Evolutionary conservation across 768 basidiomycete genomes (phyloP).

Genomic region (Crepidotus variabilis): DNA sequence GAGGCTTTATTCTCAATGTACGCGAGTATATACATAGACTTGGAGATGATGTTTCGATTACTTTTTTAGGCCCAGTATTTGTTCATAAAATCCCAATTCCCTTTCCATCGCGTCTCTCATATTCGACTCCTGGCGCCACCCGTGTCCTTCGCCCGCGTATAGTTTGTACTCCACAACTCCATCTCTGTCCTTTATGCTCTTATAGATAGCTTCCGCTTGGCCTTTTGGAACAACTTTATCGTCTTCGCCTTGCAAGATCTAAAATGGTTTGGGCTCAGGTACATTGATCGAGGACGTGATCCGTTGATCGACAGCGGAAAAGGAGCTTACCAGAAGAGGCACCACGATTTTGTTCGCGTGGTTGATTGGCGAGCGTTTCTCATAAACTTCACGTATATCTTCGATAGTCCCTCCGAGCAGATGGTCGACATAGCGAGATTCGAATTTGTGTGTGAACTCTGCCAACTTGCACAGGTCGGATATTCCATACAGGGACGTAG

Average conservation of each 20-base stretch:
- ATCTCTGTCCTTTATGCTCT: slow-evolving; percentile 43
- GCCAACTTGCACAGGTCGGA: slow-evolving; percentile 56
- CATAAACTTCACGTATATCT: slow-evolving; percentile 55
- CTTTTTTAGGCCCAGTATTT: slow-evolving; percentile 30
- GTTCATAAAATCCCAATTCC: slow-evolving; percentile 52
- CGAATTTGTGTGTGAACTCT: slow-evolving; percentile 71
- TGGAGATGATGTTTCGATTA: no score
- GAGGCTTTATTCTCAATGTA: no score
- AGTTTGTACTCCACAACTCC: slow-evolving; percentile 56
- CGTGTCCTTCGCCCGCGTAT: slow-evolving; percentile 66
- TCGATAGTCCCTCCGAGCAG: slow-evolving; percentile 58
- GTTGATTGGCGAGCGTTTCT: slow-evolving; percentile 57
- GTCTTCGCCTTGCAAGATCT: slow-evolving; percentile 68
- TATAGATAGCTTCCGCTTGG: slow-evolving; percentile 58
- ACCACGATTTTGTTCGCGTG: slow-evolving; percentile 58
- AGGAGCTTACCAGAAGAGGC: slow-evolving; percentile 54
- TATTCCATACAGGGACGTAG: slow-evolving; percentile 64
- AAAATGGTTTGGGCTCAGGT: background rate
- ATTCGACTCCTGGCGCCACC: slow-evolving; percentile 53
- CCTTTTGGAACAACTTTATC: slow-evolving; percentile 66
- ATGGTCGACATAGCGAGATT: slow-evolving; percentile 53
- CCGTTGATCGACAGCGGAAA: background rate
- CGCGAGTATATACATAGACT: no score
- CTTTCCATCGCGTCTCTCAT: slow-evolving; percentile 49
- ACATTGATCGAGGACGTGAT: background rate